Conservation (phyloP, 352 stramenopile species). For the Pythium volutum region DNA sequence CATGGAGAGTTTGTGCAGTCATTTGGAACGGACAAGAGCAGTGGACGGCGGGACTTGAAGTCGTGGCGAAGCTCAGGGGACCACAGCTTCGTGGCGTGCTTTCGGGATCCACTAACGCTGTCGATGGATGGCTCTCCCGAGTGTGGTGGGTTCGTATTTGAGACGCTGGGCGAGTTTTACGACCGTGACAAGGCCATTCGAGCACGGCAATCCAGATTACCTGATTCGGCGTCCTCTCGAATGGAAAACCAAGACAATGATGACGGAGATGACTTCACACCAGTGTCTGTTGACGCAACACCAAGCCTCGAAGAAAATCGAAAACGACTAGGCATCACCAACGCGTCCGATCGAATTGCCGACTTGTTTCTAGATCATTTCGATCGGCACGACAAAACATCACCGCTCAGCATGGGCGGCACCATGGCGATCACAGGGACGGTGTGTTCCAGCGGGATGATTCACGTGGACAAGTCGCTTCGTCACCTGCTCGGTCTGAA, state of each 20-base stretch:
- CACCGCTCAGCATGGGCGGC: neutral
- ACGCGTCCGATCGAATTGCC: slow-evolving; percentile 15
- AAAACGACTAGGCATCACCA: slow-evolving; percentile 15
- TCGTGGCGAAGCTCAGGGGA: slow-evolving; percentile 21
- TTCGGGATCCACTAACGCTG: slow-evolving; percentile 22
- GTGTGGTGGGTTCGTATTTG: slow-evolving; percentile 27
- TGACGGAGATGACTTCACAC: slow-evolving; percentile 10
- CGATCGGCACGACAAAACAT: neutral
- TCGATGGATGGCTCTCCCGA: slow-evolving; percentile 27
- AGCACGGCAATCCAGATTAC: neutral
- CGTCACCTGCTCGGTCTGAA: neutral
- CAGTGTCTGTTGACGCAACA: slow-evolving; percentile 1
- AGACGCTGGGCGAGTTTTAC: slow-evolving; percentile 25
- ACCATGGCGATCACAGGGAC: slow-evolving; percentile 12
- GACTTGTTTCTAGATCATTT: slow-evolving; percentile 26
- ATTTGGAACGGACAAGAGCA: slow-evolving; percentile 1
- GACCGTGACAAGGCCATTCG: slow-evolving; percentile 17
- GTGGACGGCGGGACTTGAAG: neutral
- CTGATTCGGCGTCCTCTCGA: neutral
- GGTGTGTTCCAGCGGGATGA: slow-evolving; percentile 10
- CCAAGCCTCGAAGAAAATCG: slow-evolving; percentile 23
- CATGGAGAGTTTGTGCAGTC: slow-evolving; percentile 26
- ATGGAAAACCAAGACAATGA: too few species aligned
- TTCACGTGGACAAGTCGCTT: slow-evolving; percentile 1
- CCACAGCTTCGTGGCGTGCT: slow-evolving; percentile 16